phyloP scores from a whole-genome alignment of 2,329 filamentous ascomycete species.

The Falciphora oryzae region DNA sequence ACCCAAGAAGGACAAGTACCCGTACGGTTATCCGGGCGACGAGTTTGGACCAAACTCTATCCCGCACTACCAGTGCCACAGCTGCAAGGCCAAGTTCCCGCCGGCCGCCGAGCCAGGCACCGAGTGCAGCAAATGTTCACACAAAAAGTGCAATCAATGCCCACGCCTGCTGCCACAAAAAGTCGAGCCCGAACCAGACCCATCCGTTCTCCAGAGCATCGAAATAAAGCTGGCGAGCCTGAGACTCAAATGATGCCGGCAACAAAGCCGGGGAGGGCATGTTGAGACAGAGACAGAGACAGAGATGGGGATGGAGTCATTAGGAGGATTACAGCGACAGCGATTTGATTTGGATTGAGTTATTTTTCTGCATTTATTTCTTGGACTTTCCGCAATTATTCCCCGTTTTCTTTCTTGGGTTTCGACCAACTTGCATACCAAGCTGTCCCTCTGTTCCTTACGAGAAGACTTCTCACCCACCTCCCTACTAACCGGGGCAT shows the following conservation, averaged over 20 bases:
- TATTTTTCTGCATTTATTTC: neutral
- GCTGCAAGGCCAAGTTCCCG: slow-evolving; percentile 55
- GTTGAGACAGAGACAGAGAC: neutral
- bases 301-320: neutral
- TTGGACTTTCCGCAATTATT: neutral
- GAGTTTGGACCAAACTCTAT: slow-evolving; percentile 46
- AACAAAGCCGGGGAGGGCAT: neutral
- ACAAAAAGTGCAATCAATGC: slow-evolving; percentile 55
- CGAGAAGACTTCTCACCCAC: too few species aligned
- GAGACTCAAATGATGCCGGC: neutral
- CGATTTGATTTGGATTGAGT: neutral
- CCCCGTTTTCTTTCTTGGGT: neutral
- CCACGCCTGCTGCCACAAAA: slow-evolving; percentile 53
- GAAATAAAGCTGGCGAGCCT: slow-evolving; percentile 31
- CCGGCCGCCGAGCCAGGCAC: slow-evolving; percentile 42
- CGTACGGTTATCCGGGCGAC: slow-evolving; percentile 65
- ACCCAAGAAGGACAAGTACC: slow-evolving; percentile 63
- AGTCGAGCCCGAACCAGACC: slow-evolving; percentile 56
- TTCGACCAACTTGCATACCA: too few species aligned
- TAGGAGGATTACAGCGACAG: neutral
- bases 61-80: slow-evolving; percentile 54
- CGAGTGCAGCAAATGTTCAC: slow-evolving; percentile 54
- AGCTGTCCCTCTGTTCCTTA: too few species aligned
- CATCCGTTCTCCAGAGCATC: slow-evolving; percentile 51
- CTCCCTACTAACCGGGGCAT: too few species aligned